Evolutionary conservation across 768 basidiomycete genomes (phyloP).

Genomic region (Lepiota brunneoincarnata): DNA sequence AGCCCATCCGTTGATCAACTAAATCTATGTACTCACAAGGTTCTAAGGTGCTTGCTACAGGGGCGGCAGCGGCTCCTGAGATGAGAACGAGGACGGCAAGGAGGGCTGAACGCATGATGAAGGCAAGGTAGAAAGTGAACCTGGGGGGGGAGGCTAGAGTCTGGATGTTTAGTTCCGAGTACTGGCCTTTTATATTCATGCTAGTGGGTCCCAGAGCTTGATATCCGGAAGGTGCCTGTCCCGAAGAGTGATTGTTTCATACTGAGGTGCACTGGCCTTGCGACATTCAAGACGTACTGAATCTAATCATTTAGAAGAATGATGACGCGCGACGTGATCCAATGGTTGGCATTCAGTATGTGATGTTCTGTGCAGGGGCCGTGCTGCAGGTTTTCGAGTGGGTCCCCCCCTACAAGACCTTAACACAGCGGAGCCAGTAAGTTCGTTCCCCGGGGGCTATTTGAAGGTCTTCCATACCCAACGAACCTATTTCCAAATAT

Average conservation of each 20-base stretch:
- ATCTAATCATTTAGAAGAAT: conserved; percentile 6
- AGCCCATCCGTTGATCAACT: not conserved
- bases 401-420: not conserved
- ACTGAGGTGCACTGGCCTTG: not conserved
- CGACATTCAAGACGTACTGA: not conserved
- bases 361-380: not conserved
- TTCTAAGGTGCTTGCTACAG: not conserved
- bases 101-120: conserved; percentile 2
- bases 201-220: not conserved
- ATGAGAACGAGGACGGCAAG: not conserved
- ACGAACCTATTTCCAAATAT: not conserved
- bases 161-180: too few relatives aligned
- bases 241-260: conserved; percentile 3
- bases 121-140: too few relatives aligned
- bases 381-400: not conserved
- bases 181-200: not conserved
- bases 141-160: not conserved
- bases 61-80: not conserved
- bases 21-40: not conserved
- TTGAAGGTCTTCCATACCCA: not conserved
- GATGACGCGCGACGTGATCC: conserved; percentile 2
- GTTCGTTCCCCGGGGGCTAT: too few relatives aligned
- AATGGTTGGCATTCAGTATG: not conserved
- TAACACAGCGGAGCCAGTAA: not conserved
- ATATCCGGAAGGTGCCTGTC: not conserved